phyloP scores from a whole-genome alignment of 2,329 filamentous ascomycete genomes.

The Aspergillus tubingensis region DNA sequence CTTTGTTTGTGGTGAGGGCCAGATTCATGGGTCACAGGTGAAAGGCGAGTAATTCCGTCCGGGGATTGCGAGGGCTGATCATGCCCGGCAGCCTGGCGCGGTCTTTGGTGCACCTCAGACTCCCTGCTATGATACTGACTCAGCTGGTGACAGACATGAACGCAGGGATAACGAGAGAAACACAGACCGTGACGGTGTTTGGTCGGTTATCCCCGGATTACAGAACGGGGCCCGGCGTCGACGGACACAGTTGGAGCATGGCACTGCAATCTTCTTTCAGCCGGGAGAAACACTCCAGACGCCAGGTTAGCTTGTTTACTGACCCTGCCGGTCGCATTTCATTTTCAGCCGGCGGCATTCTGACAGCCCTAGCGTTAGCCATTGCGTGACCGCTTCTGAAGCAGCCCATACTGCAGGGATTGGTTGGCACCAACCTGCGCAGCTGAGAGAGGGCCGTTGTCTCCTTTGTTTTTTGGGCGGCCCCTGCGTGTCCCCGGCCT shows the following conservation, averaged over 20 bases:
- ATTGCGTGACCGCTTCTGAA: not conserved
- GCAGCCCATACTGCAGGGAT: not conserved
- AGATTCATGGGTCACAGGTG: not conserved
- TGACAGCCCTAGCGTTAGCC: not conserved
- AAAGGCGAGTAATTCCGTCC: not conserved
- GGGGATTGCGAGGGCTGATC: not conserved
- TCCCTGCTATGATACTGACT: not conserved
- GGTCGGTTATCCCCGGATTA: not conserved
- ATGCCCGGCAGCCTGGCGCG: not conserved
- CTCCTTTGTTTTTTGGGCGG: conserved; percentile 5
- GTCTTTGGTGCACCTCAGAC: not conserved
- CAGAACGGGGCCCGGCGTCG: conserved; percentile 2
- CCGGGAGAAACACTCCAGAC: not conserved
- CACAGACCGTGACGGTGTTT: not conserved
- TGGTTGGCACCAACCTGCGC: not conserved
- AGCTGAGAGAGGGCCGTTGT: conserved; percentile 6
- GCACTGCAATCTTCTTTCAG: not conserved
- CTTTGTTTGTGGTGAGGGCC: not conserved
- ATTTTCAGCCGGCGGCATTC: conserved; percentile 5
- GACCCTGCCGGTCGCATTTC: conserved; percentile 7
- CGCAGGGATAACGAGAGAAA: not conserved
- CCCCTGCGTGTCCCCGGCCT: not conserved
- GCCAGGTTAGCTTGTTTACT: not conserved
- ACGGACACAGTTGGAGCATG: conserved; percentile 6
- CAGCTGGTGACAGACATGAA: not conserved